Conservation (phyloP, 1,139 yeast genomes). For the Saccharomyces hybrid region DNA sequence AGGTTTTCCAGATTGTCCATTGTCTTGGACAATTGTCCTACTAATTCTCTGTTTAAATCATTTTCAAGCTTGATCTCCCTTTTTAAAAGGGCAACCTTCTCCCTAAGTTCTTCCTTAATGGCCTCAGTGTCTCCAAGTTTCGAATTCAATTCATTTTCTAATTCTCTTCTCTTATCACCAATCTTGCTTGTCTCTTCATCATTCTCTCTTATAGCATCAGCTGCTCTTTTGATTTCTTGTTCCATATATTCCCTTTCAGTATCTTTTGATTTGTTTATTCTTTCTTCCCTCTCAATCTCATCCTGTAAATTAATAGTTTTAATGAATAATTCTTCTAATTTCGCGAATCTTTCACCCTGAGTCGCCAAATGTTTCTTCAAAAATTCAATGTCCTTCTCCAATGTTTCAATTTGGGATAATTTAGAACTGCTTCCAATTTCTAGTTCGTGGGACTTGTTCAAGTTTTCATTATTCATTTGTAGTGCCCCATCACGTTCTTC, state of each 20-base stretch:
- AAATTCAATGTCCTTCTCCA: too few species aligned
- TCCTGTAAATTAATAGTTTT: conserved; percentile 38
- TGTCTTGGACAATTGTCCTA: conserved; percentile 13
- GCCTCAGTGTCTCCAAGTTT: conserved; percentile 13
- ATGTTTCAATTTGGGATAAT: too few species aligned
- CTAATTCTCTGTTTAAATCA: conserved; percentile 10
- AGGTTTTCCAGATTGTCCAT: conserved; percentile 16
- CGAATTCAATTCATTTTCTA: conserved; percentile 28
- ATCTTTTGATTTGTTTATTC: conserved; percentile 35
- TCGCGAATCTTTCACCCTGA: conserved; percentile 23
- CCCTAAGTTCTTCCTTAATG: conserved; percentile 27
- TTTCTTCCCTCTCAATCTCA: conserved; percentile 36
- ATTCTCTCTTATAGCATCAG: conserved; percentile 48
- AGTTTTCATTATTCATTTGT: conserved; percentile 7
- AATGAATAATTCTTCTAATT: conserved; percentile 21
- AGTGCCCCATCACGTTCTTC: conserved; percentile 11
- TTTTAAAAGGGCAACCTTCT: conserved; percentile 26
- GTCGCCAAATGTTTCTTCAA: conserved; percentile 8
- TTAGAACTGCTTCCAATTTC: conserved; percentile 8
- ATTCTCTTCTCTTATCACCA: conserved; percentile 25
- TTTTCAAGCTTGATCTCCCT: conserved; percentile 28
- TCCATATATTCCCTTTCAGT: conserved; percentile 61
- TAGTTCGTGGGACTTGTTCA: conserved; percentile 19
- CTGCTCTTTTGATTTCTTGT: conserved; percentile 56
- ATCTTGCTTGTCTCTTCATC: conserved; percentile 30